A percentile compares a stretch with the other conserved stretches of the same genome.
Evolutionary conservation across 768 basidiomycete species (phyloP).

Genomic region (Trametes maxima): DNA sequence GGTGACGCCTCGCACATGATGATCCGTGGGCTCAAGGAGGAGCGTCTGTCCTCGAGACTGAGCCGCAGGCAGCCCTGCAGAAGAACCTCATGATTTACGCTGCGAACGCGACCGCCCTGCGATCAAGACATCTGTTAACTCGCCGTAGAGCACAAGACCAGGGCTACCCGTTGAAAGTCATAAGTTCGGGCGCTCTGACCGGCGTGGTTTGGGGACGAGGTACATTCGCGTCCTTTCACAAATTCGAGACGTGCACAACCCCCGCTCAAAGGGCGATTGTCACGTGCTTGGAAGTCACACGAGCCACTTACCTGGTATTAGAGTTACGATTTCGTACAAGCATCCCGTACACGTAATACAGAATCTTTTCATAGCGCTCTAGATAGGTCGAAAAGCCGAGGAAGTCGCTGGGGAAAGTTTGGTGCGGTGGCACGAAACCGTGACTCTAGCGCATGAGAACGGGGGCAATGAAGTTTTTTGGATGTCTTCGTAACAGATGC

Average conservation of each 20-base stretch:
- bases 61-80: conserved; percentile 4
- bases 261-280: neutral
- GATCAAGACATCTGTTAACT: neutral
- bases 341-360: conserved; percentile 2
- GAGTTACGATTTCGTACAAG: neutral
- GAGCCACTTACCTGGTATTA: conserved; percentile 1
- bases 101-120: conserved; percentile 1
- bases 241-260: neutral
- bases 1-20: neutral
- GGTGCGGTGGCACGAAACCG: conserved; percentile 2
- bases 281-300: conserved; percentile 20
- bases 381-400: neutral
- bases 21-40: neutral
- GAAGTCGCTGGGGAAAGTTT: conserved; percentile 3
- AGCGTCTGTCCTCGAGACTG: neutral
- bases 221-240: neutral
- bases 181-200: neutral
- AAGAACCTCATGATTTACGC: conserved; percentile 20
- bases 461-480: conserved; percentile 4
- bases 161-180: neutral
- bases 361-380: neutral
- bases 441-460: neutral
- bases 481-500: neutral
- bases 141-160: conserved; percentile 15
- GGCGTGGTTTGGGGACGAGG: neutral